Percentiles rank a stretch among this genome's conserved stretches.
These are phyloP conservation scores for Boletus semigastroideus DNA, from an alignment of 1,284 basidiomycete genomes.

Conservation along the genomic window DNA sequence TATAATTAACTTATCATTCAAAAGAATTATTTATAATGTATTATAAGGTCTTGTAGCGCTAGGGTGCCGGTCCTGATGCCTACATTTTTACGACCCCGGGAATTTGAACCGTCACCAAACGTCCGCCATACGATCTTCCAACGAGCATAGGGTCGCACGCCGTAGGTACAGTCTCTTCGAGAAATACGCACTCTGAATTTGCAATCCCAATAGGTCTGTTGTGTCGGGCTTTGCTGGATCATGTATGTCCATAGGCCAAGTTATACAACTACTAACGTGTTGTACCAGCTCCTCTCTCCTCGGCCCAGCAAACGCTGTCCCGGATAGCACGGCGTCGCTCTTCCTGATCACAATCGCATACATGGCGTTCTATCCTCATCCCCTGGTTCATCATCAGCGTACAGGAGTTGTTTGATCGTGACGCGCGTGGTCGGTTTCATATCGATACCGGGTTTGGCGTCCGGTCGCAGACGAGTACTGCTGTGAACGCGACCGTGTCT, in stretches of 20 bases:
- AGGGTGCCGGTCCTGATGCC: no score
- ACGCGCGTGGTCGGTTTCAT: neutral
- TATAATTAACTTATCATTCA: no score
- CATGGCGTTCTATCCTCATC: neutral
- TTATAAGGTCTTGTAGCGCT: no score
- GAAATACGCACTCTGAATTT: neutral
- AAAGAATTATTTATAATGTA: no score
- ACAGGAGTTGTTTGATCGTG: neutral
- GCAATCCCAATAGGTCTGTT: neutral
- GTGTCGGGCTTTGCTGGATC: neutral
- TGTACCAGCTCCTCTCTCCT: no score
- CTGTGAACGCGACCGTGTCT: neutral
- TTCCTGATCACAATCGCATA: neutral
- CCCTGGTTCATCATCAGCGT: conserved; percentile 3
- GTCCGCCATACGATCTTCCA: no score
- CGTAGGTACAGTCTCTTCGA: neutral
- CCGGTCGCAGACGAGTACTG: neutral
- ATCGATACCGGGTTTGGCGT: neutral
- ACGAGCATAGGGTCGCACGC: no score
- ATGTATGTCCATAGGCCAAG: no score
- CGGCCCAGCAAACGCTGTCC: neutral
- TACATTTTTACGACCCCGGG: no score
- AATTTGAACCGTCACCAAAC: no score
- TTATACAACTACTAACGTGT: no score
- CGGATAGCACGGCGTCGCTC: neutral